Evolutionary conservation across 2,329 filamentous ascomycete genomes (phyloP), one percentile per base, ranked within the genome.

Genomic region (Diaporthe amygdali): DNA sequence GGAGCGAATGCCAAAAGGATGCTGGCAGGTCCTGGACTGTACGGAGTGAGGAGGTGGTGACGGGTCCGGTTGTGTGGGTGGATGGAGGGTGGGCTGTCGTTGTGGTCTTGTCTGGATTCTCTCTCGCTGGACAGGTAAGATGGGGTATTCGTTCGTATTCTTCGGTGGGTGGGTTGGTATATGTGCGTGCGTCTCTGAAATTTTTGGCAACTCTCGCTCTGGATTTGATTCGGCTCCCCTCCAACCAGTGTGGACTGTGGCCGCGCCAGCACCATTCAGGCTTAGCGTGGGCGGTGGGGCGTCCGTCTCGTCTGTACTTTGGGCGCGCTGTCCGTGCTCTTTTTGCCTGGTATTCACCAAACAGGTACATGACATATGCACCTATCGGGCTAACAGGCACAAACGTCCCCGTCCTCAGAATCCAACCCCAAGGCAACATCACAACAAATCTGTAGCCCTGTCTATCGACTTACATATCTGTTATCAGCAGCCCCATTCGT

Each of bases 131-230:
- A 47, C 27, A 32, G 20, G 59, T 49, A 44, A 64, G 59, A 64
- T 49, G 59, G 59, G 59, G 59, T 64, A 64, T 64, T 64, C 59
- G 59, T 32, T 63, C 59, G 59, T 63, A 63, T 63, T 63, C 59
- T 64, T 63, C 55, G 37, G 55, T 47, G 59, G n/a, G n/a, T 41
- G 41, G 59, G 59, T 47, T 63, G 41, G 41, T 47, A 12, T 27
- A 63, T 63, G 59, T 64, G 59, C 44, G n/a, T n/a, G 59, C 30
- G 30, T 49, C 30, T 27, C n/a, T 64, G 59, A 64, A 64, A 64
- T 64, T 64, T 64, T 64, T 64, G 59, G 59, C 59, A 27, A 20
- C 20, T 37, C 30, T 17, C 2, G 59, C 44, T 64, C 59, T 64
- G 41, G 41, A 46, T 46, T 47, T 64, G 59, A 64, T 64, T 64